Base-by-base conservation (phyloP, 352 stramenopile species). In the Phytophthora sojae region DNA sequence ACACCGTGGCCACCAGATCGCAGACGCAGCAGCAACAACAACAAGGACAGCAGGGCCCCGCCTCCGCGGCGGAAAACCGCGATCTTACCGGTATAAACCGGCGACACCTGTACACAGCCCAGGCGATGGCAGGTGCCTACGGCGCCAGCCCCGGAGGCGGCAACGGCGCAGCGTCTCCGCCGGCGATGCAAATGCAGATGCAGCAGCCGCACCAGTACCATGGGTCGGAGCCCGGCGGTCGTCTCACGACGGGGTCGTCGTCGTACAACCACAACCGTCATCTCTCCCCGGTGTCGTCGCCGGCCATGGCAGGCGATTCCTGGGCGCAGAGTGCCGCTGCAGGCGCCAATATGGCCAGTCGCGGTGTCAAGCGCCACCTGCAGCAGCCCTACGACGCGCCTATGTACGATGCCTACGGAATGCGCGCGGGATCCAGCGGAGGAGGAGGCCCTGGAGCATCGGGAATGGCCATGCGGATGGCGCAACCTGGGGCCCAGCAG, bases 351-450 rank as follows among this genome's bases (percentile, higher is more conserved):
- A 44, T 51, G 1, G 49, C 65, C 4, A 53, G 67, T 3, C 79
- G 79, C 4, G 70, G 78, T 4, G 55, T 84, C 8, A 88, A 88
- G 56, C 78, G 80, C 8, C 80, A 82, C 7, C 51, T 86, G 26
- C 71, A 60, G 19, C 71, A 77, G 64, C 60, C 64, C 11, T 82
- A 77, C 47, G 71, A 80, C 32, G 52, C 64, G 30, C 65, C 59
- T 25, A 17, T 53, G 44, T 68, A 69, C 39, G 57, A 75, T 21
- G 32, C 37, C 25, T 70, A 71, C 17, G 29, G 45, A 3, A 44
- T 25, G 26, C 52, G 32, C 8, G 23, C 30, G 19, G 39, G 55
- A 51, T 37, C 61, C 17, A 56, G 37, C 11, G n/a, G n/a, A n/a
- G 21, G n/a, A 7, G 17, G n/a, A 1, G 21, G 26, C 3, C 3